Percentiles rank a stretch among this genome's conserved stretches.
Evolutionary conservation across 371 early-diverging fungal species (phyloP).

Genomic region (Basidiobolus meristosporus): DNA sequence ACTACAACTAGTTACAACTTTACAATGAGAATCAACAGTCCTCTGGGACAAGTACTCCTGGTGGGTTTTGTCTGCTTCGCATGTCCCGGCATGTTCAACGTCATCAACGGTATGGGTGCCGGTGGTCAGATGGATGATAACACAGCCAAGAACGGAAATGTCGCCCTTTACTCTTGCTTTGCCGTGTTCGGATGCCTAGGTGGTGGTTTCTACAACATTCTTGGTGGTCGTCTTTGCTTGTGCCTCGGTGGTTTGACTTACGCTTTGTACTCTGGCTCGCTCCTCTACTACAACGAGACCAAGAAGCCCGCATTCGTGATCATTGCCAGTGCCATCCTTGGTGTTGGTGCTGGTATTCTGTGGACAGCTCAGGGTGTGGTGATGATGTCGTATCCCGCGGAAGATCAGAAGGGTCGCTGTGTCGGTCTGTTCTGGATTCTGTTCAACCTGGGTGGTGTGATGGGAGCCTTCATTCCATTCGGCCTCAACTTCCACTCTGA

Average conservation of each 20-base stretch:
- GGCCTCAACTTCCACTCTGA: constrained; percentile 31
- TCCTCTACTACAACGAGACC: constrained; percentile 28
- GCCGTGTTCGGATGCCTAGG: too few species aligned
- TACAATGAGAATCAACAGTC: too few species aligned
- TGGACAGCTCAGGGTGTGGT: too few species aligned
- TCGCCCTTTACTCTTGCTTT: constrained; percentile 39
- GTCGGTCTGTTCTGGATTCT: constrained; percentile 67
- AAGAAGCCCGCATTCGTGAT: too few species aligned
- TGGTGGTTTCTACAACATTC: constrained; percentile 30
- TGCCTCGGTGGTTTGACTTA: constrained; percentile 29
- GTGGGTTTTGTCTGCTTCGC: too few species aligned
- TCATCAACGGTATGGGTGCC: constrained; percentile 42
- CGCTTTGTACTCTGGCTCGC: constrained; percentile 27
- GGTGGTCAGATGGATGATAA: too few species aligned
- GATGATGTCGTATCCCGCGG: too few species aligned
- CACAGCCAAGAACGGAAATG: constrained; percentile 43
- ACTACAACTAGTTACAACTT: too few species aligned
- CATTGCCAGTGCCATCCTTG: too few species aligned
- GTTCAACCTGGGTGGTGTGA: constrained; percentile 45
- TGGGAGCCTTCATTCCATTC: constrained; percentile 52
- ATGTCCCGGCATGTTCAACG: constrained; percentile 82
- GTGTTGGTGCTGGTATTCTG: too few species aligned
- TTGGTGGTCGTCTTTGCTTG: constrained; percentile 27
- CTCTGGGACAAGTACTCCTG: too few species aligned
- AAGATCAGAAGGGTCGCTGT: constrained; percentile 48